phyloP scores from a whole-genome alignment of 768 basidiomycete species.

The Porpolomopsis calyptriformis region DNA sequence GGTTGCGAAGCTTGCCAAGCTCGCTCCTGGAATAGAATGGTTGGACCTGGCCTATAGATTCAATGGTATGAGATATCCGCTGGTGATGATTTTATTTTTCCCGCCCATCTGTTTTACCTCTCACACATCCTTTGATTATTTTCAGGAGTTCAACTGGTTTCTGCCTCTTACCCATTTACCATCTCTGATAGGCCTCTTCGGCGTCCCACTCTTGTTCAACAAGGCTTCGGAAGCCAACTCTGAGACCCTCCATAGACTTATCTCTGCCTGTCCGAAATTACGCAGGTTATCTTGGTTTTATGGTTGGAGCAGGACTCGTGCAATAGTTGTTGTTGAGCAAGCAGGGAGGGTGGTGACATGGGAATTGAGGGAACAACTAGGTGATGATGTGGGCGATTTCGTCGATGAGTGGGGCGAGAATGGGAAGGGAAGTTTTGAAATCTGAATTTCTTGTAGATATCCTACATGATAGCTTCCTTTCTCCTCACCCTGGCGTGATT shows the following conservation, averaged over 20 bases:
- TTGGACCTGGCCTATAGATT: background rate
- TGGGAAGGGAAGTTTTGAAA: background rate
- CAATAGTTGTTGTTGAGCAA: background rate
- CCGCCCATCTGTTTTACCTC: background rate
- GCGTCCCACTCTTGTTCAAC: background rate
- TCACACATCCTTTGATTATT: background rate
- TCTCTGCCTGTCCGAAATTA: background rate
- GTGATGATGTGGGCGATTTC: background rate
- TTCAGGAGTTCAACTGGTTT: background rate
- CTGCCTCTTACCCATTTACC: background rate
- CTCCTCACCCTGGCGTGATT: too few species aligned
- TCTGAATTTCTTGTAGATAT: too few species aligned
- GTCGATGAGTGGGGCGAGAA: background rate
- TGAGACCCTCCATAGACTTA: background rate
- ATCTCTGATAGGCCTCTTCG: background rate
- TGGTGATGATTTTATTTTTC: background rate
- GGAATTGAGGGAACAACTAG: background rate
- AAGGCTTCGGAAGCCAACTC: background rate
- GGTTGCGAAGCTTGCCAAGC: background rate
- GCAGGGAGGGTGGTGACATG: background rate
- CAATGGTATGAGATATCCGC: background rate
- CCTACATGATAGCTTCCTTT: too few species aligned
- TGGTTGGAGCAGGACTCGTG: background rate
- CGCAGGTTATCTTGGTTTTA: background rate
- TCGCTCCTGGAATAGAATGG: background rate